Conservation (phyloP, 345 rosid species). For the Gossypium turneri region DNA sequence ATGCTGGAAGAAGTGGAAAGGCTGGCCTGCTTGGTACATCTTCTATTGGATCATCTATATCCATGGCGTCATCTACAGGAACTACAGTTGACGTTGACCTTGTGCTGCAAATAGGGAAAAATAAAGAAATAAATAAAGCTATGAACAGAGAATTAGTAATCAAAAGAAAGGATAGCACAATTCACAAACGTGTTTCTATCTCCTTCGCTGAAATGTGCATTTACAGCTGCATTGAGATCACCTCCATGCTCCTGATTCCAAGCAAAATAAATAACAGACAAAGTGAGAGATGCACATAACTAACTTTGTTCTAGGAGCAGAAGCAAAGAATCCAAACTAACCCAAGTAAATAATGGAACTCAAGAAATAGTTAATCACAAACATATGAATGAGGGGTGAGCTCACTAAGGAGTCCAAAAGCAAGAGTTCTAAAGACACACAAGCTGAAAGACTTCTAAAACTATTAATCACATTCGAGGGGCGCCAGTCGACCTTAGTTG, state of each 20-base stretch:
- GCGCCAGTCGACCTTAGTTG: neutral
- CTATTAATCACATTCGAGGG: neutral
- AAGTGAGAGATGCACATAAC: conserved; percentile 12
- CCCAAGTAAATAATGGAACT: neutral
- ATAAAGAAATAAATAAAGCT: neutral
- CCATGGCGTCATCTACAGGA: conserved; percentile 66
- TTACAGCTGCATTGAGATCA: conserved; percentile 91
- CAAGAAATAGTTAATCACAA: neutral
- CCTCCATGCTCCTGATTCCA: conserved; percentile 73
- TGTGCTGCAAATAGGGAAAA: conserved; percentile 25
- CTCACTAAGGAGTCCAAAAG: neutral
- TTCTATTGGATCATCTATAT: conserved; percentile 71
- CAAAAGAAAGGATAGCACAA: conserved; percentile 3
- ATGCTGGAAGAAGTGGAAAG: conserved; percentile 31
- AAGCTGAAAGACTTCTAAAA: neutral
- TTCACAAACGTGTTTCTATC: conserved; percentile 55
- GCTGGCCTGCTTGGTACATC: conserved; percentile 32
- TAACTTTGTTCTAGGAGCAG: neutral
- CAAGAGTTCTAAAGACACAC: neutral
- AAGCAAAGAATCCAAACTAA: neutral
- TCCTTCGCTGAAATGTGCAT: conserved; percentile 85
- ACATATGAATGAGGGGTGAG: neutral
- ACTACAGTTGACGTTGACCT: conserved; percentile 33
- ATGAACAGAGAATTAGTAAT: neutral
- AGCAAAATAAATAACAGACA: conserved; percentile 13